Base-by-base conservation (phyloP, 257 asterid species). In the Jacaranda mimosifolia region DNA sequence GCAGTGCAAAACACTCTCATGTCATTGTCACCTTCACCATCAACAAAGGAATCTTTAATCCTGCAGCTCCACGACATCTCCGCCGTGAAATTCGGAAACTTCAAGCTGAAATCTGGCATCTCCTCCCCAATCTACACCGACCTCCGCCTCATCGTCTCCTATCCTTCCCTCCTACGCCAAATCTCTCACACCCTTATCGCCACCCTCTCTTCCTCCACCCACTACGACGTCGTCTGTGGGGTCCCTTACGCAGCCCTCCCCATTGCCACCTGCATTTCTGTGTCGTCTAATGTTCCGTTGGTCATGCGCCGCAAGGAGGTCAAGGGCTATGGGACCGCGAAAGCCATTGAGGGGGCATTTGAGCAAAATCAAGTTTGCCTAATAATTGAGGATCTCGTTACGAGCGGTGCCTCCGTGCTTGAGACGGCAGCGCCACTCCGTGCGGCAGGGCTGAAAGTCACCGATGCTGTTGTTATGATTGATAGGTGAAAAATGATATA, bases 211-310 rank as follows among this genome's bases (percentile, higher is more conserved):
- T 59, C 96, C 5, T 78, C 94, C 72, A 62, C 88, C 49, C 79
- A 53, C 0, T 95, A 91, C 76, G 97, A 95, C 81, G 87, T 91
- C 75, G 88, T 95, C 1, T 95, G 99, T 67, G 99, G 98, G 38
- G 99, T 95, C 0, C 98, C 99, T 17, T 95, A 95, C 89, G 90
- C 99, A 21, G 99, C 99, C 12, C 90, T 95, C 35, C 99, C 98
- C 56, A 95, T 95, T 12, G 98, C 99, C 70, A 91, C 99, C 68
- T 86, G 96, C 85, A 79, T 95, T 15, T 95, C 99, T 9, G 75
- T 86, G 43, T 48, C 87, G 0, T 73, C 89, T 10, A 74, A 91
- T 11, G 77, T 90, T 9, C 98, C 99, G 38, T 93, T 95, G 99
- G 72, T 95, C 59, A 95, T 95, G 99, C 86, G 98, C 78, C 91